Percentiles rank a stretch among this genome's conserved stretches.
phyloP scores from a whole-genome alignment of 441 rosid species.

The Arabidopsis hybrid region DNA sequence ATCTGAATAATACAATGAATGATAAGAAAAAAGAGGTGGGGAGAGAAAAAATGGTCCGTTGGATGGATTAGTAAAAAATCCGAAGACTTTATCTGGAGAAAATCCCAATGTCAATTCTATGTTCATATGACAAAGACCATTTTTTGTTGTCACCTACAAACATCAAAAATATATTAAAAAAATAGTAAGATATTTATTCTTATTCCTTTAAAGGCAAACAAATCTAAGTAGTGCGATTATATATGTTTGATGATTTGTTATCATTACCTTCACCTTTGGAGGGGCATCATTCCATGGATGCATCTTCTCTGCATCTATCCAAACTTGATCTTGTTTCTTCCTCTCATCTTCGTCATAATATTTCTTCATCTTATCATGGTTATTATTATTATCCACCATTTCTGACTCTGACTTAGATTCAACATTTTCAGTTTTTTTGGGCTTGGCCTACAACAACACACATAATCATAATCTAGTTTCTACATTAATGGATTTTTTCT shows the following conservation, averaged over 20 bases:
- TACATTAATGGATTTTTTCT: background rate
- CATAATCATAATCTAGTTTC: background rate
- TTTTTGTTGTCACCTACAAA: background rate
- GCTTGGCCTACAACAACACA: conserved; percentile 13
- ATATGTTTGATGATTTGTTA: conserved; percentile 13
- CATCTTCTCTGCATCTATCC: conserved; percentile 37
- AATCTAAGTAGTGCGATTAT: background rate
- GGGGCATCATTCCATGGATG: conserved; percentile 64
- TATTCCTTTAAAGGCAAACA: no score
- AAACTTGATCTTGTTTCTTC: conserved; percentile 42
- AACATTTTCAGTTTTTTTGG: conserved; percentile 4
- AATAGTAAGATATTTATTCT: background rate
- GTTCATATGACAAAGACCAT: background rate
- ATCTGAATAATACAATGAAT: background rate
- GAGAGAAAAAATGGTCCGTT: background rate
- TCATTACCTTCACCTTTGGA: conserved; percentile 64
- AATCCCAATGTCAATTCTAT: background rate
- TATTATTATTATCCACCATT: background rate
- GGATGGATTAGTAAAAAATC: background rate
- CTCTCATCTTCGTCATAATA: conserved; percentile 47
- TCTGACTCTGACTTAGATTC: conserved; percentile 5
- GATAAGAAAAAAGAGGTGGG: background rate
- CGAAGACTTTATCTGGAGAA: background rate
- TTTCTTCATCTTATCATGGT: conserved; percentile 10
- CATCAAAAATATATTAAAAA: background rate